These are phyloP conservation scores for Gaeumannomyces tritici DNA, from an alignment of 2,329 filamentous ascomycete genomes.

Conservation along the genomic window DNA sequence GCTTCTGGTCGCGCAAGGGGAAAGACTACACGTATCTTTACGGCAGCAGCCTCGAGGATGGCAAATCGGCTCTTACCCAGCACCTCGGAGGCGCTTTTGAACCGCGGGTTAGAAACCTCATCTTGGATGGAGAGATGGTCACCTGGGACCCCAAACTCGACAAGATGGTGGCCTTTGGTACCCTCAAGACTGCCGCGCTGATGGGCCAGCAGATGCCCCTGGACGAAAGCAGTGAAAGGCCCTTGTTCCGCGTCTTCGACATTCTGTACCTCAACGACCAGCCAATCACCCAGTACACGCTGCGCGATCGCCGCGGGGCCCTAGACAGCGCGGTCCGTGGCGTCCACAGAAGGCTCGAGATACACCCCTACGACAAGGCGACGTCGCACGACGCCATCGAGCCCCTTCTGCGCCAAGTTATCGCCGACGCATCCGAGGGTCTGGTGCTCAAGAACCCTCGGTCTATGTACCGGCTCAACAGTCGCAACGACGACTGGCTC, in stretches of 20 bases:
- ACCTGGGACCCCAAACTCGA: slow-evolving; percentile 88
- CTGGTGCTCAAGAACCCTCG: slow-evolving; percentile 89
- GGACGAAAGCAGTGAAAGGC: slow-evolving; percentile 54
- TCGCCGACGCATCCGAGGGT: slow-evolving; percentile 81
- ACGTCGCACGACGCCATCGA: slow-evolving; percentile 66
- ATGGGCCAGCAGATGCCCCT: slow-evolving; percentile 68
- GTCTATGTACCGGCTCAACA: slow-evolving; percentile 77
- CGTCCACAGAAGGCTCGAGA: slow-evolving; percentile 69
- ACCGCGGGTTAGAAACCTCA: slow-evolving; percentile 70
- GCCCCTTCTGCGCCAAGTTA: slow-evolving; percentile 66
- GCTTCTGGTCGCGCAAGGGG: slow-evolving; percentile 91
- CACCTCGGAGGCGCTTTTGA: slow-evolving; percentile 72
- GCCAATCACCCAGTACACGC: slow-evolving; percentile 69
- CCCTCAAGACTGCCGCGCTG: slow-evolving; percentile 82
- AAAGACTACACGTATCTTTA: slow-evolving; percentile 97
- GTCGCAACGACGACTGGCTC: slow-evolving; percentile 91
- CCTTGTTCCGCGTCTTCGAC: slow-evolving; percentile 81
- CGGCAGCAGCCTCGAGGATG: slow-evolving; percentile 64
- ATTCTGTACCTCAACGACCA: slow-evolving; percentile 80
- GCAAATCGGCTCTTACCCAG: slow-evolving; percentile 67
- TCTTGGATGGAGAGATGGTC: slow-evolving; percentile 97
- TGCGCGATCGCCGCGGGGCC: slow-evolving; percentile 70
- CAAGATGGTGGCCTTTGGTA: slow-evolving; percentile 82
- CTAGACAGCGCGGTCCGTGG: slow-evolving; percentile 61
- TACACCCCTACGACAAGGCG: slow-evolving; percentile 63